Evolutionary conservation across 805 yeast genomes (phyloP), one percentile per base, ranked within the genome.

Genomic region (Saturnispora hagleri): DNA sequence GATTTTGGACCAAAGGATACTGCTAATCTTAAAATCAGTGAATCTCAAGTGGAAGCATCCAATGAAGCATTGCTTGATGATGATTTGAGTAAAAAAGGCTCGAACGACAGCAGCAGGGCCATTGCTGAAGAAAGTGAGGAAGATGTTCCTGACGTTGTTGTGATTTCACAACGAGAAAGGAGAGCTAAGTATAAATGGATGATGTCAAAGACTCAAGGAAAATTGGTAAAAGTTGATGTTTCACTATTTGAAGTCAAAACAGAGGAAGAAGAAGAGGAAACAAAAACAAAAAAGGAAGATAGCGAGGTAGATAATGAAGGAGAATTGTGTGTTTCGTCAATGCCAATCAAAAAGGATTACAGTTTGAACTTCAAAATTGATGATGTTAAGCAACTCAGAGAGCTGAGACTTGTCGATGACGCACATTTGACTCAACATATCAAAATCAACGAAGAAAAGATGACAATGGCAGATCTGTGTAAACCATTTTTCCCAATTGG

Each of bases 381-480:
- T 22, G 57, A 56, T 24, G 57, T 58, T 34, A 56, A 66, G 54
- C 68, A 73, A 51, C 27, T 61, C 55, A 38, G 55, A 9, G 44
- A 47, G 51, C 2, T 59, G 74, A 56, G 64, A 73, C 40, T 59
- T 66, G 59, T 56, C 73, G 74, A 71, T 24, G 68, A 65, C 26
- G 70, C 71, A n/a, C 66, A 73, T 7, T 63, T 74, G 31, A 71
- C 71, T 18, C 67, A 73, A 17, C 64, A 72, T 15, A 72, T 67
- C 44, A 57, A 67, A 7, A 69, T 86, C 36, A 80, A 81, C 59
- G 77, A 77, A 43, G 73, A 75, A 1, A 64, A 63, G 26, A 77
- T 86, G 62, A 81, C 80, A 0, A 75, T 86, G 79, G 80, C 76
- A 2, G 91, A 86, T 52, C 67, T 86, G 48, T 86, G 93, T 67